Percentiles rank a stretch among this genome's conserved stretches.
These are phyloP conservation scores for Alloteropsis semialata DNA, from an alignment of 176 grass and related monocot species.

Conservation along the genomic window DNA sequence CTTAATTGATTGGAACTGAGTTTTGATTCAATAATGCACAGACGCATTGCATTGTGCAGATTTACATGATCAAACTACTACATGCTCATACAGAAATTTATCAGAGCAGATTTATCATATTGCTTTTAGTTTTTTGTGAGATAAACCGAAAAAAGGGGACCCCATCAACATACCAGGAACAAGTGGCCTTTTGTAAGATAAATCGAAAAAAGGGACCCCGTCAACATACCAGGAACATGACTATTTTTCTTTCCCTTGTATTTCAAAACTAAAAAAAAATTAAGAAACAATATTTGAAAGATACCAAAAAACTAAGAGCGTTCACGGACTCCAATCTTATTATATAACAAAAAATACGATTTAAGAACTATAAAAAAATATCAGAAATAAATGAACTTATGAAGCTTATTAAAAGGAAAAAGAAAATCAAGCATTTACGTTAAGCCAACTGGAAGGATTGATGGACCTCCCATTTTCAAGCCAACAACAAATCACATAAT, in stretches of 20 bases:
- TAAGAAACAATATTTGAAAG: not conserved
- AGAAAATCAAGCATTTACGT: not conserved
- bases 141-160: not conserved
- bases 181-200: not conserved
- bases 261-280: not conserved
- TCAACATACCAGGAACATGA: not conserved
- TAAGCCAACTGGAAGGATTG: not conserved
- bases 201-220: not conserved
- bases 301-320: not conserved
- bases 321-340: not conserved
- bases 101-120: not conserved
- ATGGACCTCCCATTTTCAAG: not conserved
- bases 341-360: not conserved
- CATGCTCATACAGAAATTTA: not conserved
- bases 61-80: not conserved
- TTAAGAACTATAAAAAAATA: not conserved
- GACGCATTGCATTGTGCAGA: not conserved
- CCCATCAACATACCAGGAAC: not conserved
- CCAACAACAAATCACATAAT: constrained; percentile 22
- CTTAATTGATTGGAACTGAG: not conserved
- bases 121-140: not conserved
- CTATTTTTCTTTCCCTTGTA: not conserved
- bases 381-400: not conserved
- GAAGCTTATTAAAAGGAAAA: not conserved
- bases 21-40: not conserved